Evolutionary conservation across 139 green algal species (phyloP).

Genomic region (Tetradesmus obliquus): DNA sequence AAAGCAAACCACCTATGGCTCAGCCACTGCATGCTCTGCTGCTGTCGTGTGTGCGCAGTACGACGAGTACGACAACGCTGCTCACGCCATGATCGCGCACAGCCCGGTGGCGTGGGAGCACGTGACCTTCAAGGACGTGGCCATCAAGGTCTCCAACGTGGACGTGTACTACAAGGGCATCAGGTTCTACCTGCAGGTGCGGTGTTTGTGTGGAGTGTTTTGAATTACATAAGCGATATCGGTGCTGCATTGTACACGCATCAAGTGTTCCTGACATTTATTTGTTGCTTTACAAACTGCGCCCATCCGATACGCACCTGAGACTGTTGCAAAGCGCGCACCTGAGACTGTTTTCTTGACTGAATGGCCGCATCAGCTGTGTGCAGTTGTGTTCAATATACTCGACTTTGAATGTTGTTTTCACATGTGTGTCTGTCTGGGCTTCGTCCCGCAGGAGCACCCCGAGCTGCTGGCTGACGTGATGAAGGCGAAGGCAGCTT

Average conservation of each 20-base stretch:
- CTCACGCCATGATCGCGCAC: slow-evolving; percentile 95
- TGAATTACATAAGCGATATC: too few relatives aligned
- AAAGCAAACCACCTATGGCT: too few relatives aligned
- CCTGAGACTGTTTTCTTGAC: too few relatives aligned
- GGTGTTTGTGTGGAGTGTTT: neutral
- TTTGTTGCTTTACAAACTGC: too few relatives aligned
- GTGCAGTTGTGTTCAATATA: too few relatives aligned
- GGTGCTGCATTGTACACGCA: too few relatives aligned
- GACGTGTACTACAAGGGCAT: slow-evolving; percentile 97
- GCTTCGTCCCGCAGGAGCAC: slow-evolving; percentile 74
- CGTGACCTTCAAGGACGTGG: slow-evolving; percentile 97
- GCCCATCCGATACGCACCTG: too few relatives aligned
- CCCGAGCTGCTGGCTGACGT: slow-evolving; percentile 96
- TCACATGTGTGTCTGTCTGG: too few relatives aligned
- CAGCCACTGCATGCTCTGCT: neutral
- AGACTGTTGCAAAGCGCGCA: too few relatives aligned
- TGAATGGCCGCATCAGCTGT: too few relatives aligned
- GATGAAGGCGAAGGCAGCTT: slow-evolving; percentile 85
- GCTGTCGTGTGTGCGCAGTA: slow-evolving; percentile 66
- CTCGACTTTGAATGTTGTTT: too few relatives aligned
- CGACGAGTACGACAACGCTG: slow-evolving; percentile 99
- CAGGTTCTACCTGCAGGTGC: slow-evolving; percentile 93
- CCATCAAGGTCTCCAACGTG: slow-evolving; percentile 87
- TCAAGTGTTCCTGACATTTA: too few relatives aligned
- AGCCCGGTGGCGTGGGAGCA: slow-evolving; percentile 97